Base-by-base conservation (phyloP, 805 yeast species). In the Candida vartiovaarae region DNA sequence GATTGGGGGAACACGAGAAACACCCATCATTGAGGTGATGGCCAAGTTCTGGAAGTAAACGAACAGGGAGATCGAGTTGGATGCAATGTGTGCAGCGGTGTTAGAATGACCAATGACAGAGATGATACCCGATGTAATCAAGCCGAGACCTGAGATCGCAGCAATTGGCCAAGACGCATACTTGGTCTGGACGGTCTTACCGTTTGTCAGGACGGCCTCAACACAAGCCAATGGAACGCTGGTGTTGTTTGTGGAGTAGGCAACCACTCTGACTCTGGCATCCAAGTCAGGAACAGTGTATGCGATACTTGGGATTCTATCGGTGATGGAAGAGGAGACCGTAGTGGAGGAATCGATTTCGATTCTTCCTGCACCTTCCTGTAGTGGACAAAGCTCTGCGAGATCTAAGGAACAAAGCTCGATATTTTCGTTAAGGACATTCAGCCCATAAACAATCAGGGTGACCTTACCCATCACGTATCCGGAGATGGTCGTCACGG, bases 101-200 rank as follows among this genome's bases (percentile, higher is more conserved):
- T 82, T 79, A 20, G 93, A 81, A 61, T 90, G 93, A 8, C 98
- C 97, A 51, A 84, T 72, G 34, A 89, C 80, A 0, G 96, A 86
- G 32, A 88, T 80, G 44, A 88, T 75, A 25, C 95, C 96, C 2
- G 97, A 85, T 4, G 95, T 83, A 38, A 89, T 62, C 39, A 93
- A 75, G 47, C 98, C 98, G 37, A 87, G 62, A 39, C 95, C 95
- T 3, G 96, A 78, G 36, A 93, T 75, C 24, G 88, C 90, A 4
- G 96, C 98, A 53, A 93, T 84, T 8, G 95, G 95, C 99, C 99
- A 91, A 5, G 95, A 76, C 3, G 93, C 96, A 53, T 83, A 89
- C 55, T 79, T 80, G 26, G 96, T 87, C 64, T 89, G 95, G 27
- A 93, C 99, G 2, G 98, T 90, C 58, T 85, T 89, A 45, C 93